Conservation (phyloP, 1,284 basidiomycete genomes). For the Boletus smithii region DNA sequence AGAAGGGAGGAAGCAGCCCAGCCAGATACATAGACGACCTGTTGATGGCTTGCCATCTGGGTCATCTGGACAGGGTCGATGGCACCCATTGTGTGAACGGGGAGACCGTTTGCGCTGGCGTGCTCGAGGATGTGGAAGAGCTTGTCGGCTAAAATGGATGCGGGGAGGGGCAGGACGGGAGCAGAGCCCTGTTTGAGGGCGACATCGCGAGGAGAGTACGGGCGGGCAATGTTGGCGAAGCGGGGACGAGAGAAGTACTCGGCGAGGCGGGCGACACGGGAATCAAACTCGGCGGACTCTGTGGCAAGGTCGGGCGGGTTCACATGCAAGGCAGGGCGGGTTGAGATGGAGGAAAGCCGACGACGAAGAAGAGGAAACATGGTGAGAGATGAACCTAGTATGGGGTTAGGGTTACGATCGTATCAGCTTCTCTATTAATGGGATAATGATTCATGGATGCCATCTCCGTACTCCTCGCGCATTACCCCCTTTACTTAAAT, state of each 20-base stretch:
- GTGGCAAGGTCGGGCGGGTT: slow-evolving; percentile 60
- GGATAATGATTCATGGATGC: background rate
- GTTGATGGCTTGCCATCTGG: slow-evolving; percentile 94
- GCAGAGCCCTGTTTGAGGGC: slow-evolving; percentile 88
- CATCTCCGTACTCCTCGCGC: slow-evolving; percentile 25
- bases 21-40: slow-evolving; percentile 94
- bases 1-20: slow-evolving; percentile 89
- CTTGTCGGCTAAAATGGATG: slow-evolving; percentile 80
- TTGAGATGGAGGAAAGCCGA: slow-evolving; percentile 32
- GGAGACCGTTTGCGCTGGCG: slow-evolving; percentile 61
- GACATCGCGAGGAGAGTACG: slow-evolving; percentile 76
- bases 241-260: slow-evolving; percentile 76
- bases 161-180: slow-evolving; percentile 74
- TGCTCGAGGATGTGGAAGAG: slow-evolving; percentile 65
- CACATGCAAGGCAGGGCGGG: slow-evolving; percentile 48
- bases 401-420: slow-evolving; percentile 34
- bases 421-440: slow-evolving; percentile 13
- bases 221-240: slow-evolving; percentile 70
- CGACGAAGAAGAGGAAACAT: slow-evolving; percentile 20
- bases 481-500: slow-evolving; percentile 17
- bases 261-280: slow-evolving; percentile 60
- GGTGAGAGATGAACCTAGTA: slow-evolving; percentile 29
- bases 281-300: slow-evolving; percentile 65
- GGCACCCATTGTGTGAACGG: slow-evolving; percentile 84
- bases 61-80: slow-evolving; percentile 94